Conservation (phyloP, 2,329 filamentous ascomycete genomes). For the Microcera coccophila region DNA sequence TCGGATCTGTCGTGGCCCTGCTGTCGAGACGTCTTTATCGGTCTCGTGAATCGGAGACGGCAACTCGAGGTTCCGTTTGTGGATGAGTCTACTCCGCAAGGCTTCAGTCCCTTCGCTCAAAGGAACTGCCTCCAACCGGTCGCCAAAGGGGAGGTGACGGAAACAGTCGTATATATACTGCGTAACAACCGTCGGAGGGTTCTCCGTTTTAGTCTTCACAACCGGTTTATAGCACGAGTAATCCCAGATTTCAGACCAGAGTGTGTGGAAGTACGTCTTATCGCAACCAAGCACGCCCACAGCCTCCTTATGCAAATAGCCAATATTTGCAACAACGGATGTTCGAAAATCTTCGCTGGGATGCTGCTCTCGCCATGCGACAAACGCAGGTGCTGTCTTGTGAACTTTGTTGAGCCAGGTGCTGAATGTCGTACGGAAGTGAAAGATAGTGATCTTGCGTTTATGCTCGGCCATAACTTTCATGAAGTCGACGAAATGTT, state of each 20-base stretch:
- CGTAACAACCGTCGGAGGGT: conserved; percentile 60
- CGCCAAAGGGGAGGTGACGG: conserved; percentile 56
- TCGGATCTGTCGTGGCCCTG: conserved; percentile 21
- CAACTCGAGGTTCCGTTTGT: conserved; percentile 26
- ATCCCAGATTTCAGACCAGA: conserved; percentile 53
- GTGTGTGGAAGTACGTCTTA: conserved; percentile 33
- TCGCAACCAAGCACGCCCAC: conserved; percentile 41
- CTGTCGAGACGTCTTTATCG: conserved; percentile 19
- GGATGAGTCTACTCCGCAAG: conserved; percentile 28
- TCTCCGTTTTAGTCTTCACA: conserved; percentile 6
- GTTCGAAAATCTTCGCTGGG: conserved; percentile 58
- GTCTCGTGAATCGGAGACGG: conserved; percentile 20
- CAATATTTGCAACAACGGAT: conserved; percentile 55
- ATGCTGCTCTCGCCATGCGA: conserved; percentile 51
- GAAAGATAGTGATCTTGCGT: conserved; percentile 43
- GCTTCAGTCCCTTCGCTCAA: conserved; percentile 25
- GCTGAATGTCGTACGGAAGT: conserved; percentile 57
- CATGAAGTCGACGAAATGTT: conserved; percentile 69
- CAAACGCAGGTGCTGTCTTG: conserved; percentile 37
- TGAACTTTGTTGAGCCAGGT: conserved; percentile 53
- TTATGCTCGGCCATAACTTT: conserved; percentile 29
- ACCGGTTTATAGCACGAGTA: conserved; percentile 33
- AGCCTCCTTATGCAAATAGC: conserved; percentile 64
- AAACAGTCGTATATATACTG: conserved; percentile 65
- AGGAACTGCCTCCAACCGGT: conserved; percentile 42